Evolutionary conservation across 1,284 basidiomycete genomes (phyloP).

Genomic region (Moesziomyces sp.): DNA sequence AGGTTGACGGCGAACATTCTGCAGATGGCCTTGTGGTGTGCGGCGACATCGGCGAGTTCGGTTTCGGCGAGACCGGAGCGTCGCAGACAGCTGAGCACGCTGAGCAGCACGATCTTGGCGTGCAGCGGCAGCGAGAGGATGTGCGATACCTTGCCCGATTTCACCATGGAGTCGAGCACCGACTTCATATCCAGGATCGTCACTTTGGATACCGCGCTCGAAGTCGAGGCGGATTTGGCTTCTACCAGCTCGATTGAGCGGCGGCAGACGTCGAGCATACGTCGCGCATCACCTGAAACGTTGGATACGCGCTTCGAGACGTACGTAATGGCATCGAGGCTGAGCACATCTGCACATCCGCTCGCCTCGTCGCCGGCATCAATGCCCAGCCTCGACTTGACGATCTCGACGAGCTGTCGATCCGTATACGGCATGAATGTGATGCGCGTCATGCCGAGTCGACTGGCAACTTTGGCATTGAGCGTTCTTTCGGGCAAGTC

Average conservation of each 20-base stretch:
- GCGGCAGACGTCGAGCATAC: constrained; percentile 92
- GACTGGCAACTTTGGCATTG: constrained; percentile 88
- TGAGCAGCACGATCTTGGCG: constrained; percentile 71
- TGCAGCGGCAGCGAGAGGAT: constrained; percentile 58
- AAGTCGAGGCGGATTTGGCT: constrained; percentile 55
- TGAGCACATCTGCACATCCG: constrained; percentile 74
- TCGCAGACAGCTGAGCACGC: constrained; percentile 83
- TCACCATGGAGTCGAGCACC: constrained; percentile 89
- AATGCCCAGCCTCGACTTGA: constrained; percentile 77
- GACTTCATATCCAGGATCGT: constrained; percentile 79
- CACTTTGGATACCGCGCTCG: constrained; percentile 69
- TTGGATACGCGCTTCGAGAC: constrained; percentile 91
- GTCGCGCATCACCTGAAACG: constrained; percentile 92
- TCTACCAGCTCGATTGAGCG: constrained; percentile 59
- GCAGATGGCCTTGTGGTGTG: constrained; percentile 54
- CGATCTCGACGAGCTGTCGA: constrained; percentile 84
- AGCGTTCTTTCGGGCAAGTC: constrained; percentile 94
- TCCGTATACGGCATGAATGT: constrained; percentile 93
- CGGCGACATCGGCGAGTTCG: constrained; percentile 78
- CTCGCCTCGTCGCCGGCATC: constrained; percentile 64
- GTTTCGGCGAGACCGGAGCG: constrained; percentile 88
- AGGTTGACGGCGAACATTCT: constrained; percentile 43
- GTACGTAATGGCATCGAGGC: constrained; percentile 82
- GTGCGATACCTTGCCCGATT: constrained; percentile 77
- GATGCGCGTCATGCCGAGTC: constrained; percentile 93